phyloP scores from a whole-genome alignment of 208 protist genomes.

The Acanthamoeba culbertsoni region DNA sequence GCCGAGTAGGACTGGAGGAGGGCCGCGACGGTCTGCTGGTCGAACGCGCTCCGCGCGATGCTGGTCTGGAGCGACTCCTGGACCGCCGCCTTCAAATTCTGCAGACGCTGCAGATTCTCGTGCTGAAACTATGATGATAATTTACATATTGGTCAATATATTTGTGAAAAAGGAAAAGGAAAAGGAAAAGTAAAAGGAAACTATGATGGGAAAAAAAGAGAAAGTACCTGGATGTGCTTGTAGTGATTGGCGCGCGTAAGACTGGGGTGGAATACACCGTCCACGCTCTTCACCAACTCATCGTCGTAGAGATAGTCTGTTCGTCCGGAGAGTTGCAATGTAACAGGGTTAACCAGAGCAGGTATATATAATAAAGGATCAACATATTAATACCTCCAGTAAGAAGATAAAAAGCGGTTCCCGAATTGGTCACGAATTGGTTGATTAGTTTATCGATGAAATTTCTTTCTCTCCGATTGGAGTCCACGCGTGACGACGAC shows the following conservation, averaged over 20 bases:
- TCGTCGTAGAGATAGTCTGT: not conserved
- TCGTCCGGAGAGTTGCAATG: not conserved
- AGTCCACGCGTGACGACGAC: not conserved
- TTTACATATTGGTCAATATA: too few species aligned
- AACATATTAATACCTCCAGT: not conserved
- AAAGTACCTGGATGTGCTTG: not conserved
- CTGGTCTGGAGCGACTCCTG: not conserved
- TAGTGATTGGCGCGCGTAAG: not conserved
- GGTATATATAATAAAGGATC: not conserved
- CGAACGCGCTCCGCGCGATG: not conserved
- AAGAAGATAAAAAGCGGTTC: not conserved
- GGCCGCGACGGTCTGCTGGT: not conserved
- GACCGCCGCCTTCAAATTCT: not conserved
- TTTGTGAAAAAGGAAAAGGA: too few species aligned
- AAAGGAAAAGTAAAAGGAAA: not conserved
- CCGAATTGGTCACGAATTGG: not conserved
- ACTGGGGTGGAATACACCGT: conserved; percentile 4
- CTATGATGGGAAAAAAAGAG: not conserved
- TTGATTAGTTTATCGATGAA: conserved; percentile 32
- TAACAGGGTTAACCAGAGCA: not conserved
- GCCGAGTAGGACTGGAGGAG: not conserved
- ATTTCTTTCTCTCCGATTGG: not conserved
- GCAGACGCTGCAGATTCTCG: not conserved
- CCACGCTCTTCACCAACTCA: not conserved
- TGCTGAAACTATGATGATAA: not conserved